phyloP scores from a whole-genome alignment of 2,329 filamentous ascomycete genomes.

The Alternaria gansuensis region DNA sequence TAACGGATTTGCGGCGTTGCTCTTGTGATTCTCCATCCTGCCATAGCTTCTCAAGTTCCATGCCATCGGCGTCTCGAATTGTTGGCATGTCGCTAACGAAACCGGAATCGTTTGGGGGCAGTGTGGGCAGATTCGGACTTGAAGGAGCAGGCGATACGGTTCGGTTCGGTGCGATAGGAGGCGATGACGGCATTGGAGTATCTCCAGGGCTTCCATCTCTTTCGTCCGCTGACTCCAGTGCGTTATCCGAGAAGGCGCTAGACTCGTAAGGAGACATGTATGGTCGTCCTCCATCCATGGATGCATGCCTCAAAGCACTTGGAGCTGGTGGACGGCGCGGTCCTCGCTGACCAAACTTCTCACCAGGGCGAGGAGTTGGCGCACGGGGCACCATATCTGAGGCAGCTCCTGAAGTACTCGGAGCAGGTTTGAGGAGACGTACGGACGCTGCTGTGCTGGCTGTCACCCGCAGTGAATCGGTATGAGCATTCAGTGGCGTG shows the following conservation, averaged over 20 bases:
- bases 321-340: slow-evolving; percentile 48
- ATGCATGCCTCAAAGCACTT: slow-evolving; percentile 69
- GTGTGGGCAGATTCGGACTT: slow-evolving; percentile 74
- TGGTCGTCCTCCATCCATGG: slow-evolving; percentile 57
- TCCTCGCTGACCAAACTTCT: slow-evolving; percentile 41
- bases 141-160: slow-evolving; percentile 73
- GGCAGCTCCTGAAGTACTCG: slow-evolving; percentile 61
- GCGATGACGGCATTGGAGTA: slow-evolving; percentile 89
- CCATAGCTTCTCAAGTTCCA: slow-evolving; percentile 50
- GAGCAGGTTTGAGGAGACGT: slow-evolving; percentile 80
- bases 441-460: slow-evolving; percentile 90
- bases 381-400: slow-evolving; percentile 77
- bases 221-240: slow-evolving; percentile 57
- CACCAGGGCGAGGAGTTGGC: slow-evolving; percentile 75
- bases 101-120: slow-evolving; percentile 73
- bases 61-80: slow-evolving; percentile 71
- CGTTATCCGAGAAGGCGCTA: slow-evolving; percentile 53
- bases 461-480: slow-evolving; percentile 85
- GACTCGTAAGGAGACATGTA: slow-evolving; percentile 49
- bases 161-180: slow-evolving; percentile 72
- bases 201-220: slow-evolving; percentile 59
- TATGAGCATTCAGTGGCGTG: slow-evolving; percentile 74
- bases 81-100: slow-evolving; percentile 83
- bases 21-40: slow-evolving; percentile 33
- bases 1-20: slow-evolving; percentile 23